A percentile compares a stretch with the other conserved stretches of the same genome.
Evolutionary conservation across 345 rosid species (phyloP).

Genomic region (Durio zibethinus): DNA sequence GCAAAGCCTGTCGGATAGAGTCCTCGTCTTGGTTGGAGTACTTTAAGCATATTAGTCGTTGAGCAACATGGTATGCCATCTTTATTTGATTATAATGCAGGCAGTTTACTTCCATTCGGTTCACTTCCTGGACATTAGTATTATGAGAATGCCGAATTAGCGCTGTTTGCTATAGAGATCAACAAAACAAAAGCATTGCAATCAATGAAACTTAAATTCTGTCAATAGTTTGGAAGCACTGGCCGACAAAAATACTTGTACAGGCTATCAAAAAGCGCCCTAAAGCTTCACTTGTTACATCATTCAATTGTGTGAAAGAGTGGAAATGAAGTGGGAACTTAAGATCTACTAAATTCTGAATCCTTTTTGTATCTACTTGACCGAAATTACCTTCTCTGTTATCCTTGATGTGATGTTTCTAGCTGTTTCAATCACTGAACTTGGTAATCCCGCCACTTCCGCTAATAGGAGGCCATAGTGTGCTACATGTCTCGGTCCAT

Average conservation of each 20-base stretch:
- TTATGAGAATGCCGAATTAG: not conserved
- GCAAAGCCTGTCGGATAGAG: constrained; percentile 64
- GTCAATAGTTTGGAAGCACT: not conserved
- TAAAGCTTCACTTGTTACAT: not conserved
- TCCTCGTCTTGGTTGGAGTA: constrained; percentile 62
- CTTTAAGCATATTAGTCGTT: constrained; percentile 67
- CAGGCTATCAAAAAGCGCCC: not conserved
- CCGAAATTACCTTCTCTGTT: constrained; percentile 48
- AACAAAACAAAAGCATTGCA: not conserved
- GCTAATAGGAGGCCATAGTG: constrained; percentile 88
- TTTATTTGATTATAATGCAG: constrained; percentile 41
- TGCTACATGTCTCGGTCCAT: constrained; percentile 70
- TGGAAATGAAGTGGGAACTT: no score
- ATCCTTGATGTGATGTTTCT: constrained; percentile 63
- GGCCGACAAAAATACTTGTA: no score
- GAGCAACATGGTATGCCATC: constrained; percentile 51
- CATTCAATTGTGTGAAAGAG: not conserved
- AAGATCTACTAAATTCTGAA: not conserved
- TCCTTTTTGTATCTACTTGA: no score
- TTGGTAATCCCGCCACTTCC: constrained; percentile 82
- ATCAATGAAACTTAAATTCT: not conserved
- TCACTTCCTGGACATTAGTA: constrained; percentile 44
- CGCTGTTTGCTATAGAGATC: not conserved
- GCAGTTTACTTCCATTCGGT: constrained; percentile 66
- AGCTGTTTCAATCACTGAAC: constrained; percentile 77